phyloP scores from a whole-genome alignment of 2,329 filamentous ascomycete species.

The Cytospora paraplurivora region DNA sequence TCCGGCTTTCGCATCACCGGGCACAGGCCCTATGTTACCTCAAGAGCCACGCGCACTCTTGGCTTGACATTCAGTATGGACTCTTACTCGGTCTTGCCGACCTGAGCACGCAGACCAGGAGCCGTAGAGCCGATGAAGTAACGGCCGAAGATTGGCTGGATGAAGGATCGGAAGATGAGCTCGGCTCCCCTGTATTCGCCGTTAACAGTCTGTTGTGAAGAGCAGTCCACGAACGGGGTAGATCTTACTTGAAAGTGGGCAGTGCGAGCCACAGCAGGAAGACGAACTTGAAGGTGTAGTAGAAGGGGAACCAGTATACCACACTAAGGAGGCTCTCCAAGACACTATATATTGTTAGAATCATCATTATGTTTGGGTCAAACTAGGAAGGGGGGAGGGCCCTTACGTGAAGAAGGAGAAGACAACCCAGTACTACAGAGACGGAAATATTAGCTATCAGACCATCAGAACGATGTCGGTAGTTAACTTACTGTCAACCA shows the following conservation, averaged over 20 bases:
- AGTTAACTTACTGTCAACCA: slow-evolving; percentile 66
- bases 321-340: slow-evolving; percentile 81
- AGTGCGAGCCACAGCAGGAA: slow-evolving; percentile 97
- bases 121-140: slow-evolving; percentile 86
- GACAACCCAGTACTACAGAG: slow-evolving; percentile 78
- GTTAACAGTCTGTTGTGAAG: slow-evolving; percentile 2
- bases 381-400: background rate
- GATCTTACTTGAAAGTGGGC: slow-evolving; percentile 84
- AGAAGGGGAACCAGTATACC: slow-evolving; percentile 97
- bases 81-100: slow-evolving; percentile 70
- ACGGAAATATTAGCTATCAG: slow-evolving; percentile 39
- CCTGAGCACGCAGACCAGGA: slow-evolving; percentile 85
- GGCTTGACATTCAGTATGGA: background rate
- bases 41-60: slow-evolving; percentile 31
- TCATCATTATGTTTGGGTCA: background rate
- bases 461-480: slow-evolving; percentile 14
- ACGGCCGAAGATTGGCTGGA: slow-evolving; percentile 87
- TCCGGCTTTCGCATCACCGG: background rate
- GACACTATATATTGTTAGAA: slow-evolving; percentile 50
- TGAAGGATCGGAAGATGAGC: slow-evolving; percentile 93
- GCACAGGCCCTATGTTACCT: background rate
- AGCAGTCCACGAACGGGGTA: slow-evolving; percentile 11
- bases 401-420: slow-evolving; percentile 76
- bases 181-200: slow-evolving; percentile 74
- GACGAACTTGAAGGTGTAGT: slow-evolving; percentile 99